Evolutionary conservation across 2,329 filamentous ascomycete genomes (phyloP).

Genomic region (Arthrobotrys sphaeroides): DNA sequence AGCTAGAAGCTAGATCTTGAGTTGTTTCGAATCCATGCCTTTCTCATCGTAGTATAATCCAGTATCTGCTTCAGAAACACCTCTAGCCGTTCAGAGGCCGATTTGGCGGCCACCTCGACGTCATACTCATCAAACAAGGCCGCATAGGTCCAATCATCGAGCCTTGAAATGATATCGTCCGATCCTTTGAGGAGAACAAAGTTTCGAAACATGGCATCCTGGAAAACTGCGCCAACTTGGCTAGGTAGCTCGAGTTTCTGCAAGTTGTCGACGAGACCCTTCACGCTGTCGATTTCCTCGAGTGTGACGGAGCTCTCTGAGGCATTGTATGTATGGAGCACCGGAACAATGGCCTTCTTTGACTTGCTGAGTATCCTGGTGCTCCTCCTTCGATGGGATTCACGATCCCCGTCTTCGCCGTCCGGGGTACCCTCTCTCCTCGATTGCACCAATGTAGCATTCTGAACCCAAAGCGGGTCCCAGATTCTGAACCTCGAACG

Average conservation of each 20-base stretch:
- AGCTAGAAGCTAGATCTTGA: background rate
- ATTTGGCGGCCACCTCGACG: constrained; percentile 65
- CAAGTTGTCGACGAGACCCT: constrained; percentile 75
- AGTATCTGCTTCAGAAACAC: constrained; percentile 66
- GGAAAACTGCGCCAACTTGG: constrained; percentile 79
- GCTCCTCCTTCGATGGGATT: constrained; percentile 16
- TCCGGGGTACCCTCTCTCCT: constrained; percentile 15
- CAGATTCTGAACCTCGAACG: constrained; percentile 38
- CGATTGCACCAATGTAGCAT: constrained; percentile 26
- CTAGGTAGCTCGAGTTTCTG: constrained; percentile 83
- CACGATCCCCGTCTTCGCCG: background rate
- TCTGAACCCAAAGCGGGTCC: constrained; percentile 45
- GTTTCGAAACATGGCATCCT: constrained; percentile 81
- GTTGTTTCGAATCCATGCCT: constrained; percentile 61
- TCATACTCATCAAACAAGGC: constrained; percentile 60
- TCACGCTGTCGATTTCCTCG: constrained; percentile 79
- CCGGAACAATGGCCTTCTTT: constrained; percentile 69
- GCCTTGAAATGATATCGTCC: constrained; percentile 18
- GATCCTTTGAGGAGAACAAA: constrained; percentile 69
- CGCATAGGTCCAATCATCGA: constrained; percentile 44
- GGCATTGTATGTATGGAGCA: constrained; percentile 75
- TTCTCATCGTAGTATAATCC: constrained; percentile 68
- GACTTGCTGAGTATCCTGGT: constrained; percentile 61
- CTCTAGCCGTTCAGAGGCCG: constrained; percentile 65
- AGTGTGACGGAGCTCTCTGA: constrained; percentile 71